Evolutionary conservation across 192 early-diverging fungal species (phyloP), one percentile per base, ranked within the genome.

Genomic region (Coemansia sp.): DNA sequence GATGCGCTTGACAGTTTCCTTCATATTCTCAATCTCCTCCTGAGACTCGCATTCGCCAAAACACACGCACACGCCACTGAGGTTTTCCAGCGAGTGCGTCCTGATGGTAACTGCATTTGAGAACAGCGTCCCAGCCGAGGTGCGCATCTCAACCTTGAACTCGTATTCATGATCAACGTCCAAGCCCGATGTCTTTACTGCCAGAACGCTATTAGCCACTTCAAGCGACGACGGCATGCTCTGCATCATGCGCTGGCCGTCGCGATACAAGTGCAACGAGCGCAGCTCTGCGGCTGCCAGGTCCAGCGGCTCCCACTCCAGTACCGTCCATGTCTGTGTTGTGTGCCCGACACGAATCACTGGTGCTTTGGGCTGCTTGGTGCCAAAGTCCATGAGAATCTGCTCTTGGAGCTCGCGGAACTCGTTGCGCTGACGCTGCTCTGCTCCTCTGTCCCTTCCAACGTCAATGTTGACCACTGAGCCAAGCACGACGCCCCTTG

Each of bases 401-500:
- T 87, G 72, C 36, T 97, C 89, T 82, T 99, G 95, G 9, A 98
- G 81, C 35, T 85, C 85, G 74, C 87, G 87, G 70, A 98, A 96
- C 21, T 94, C 94, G 52, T 83, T 80, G 67, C 88, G 85, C 73
- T 94, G 88, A 23, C 85, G 82, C 47, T 85, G 85, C 82, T 99
- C 97, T 31, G 97, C 89, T 21, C 90, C 85, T 11, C 84, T 73
- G 83, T 98, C 94, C 38, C 96, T 90, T 65, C 89, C 91, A 26
- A 99, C 94, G 33, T 95, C 90, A 62, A 99, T 88, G 77, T 94
- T 99, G 66, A 99, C 92, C 43, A 99, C 92, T 14, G 94, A 96
- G 26, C 97, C 97, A 18, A 94, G 90, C 14, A 88, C 83, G 16
- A 98, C 94, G 16, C 94, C 95, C 58, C 91, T 92, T 38, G 97